Percentiles rank a stretch among this genome's conserved stretches.
These are phyloP conservation scores for Yamadazyma dushanensis DNA, from an alignment of 1,139 yeast species.

Conservation along the genomic window DNA sequence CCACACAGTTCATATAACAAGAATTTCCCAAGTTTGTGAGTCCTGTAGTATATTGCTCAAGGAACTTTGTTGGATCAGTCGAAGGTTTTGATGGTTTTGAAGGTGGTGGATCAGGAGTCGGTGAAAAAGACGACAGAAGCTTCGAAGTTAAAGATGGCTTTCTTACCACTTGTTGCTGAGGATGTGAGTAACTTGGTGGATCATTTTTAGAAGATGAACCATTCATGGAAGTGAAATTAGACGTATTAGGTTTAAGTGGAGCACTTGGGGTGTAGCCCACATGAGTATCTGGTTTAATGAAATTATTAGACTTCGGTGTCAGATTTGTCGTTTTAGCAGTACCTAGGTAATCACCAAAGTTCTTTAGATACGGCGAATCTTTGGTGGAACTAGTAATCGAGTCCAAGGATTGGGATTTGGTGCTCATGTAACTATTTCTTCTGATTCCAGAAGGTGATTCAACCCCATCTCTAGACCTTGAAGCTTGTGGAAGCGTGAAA, in stretches of 20 bases:
- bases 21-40: conserved; percentile 84
- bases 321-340: conserved; percentile 28
- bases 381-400: conserved; percentile 9
- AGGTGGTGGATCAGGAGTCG: conserved; percentile 2
- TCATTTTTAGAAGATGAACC: neutral
- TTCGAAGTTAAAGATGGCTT: conserved; percentile 3
- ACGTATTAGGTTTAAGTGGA: conserved; percentile 12
- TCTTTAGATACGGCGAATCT: conserved; percentile 33
- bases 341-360: conserved; percentile 41
- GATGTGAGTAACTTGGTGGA: conserved; percentile 7
- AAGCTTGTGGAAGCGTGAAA: conserved; percentile 25
- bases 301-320: conserved; percentile 21
- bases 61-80: conserved; percentile 22
- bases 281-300: conserved; percentile 2
- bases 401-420: conserved; percentile 6
- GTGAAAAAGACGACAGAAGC: conserved; percentile 3
- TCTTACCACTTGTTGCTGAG: conserved; percentile 16
- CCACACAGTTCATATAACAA: conserved; percentile 88
- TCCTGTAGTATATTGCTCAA: conserved; percentile 51
- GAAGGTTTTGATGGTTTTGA: neutral
- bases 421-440: conserved; percentile 11
- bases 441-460: conserved; percentile 14
- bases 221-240: conserved; percentile 2
- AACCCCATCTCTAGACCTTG: conserved; percentile 20
- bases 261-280: conserved; percentile 12